Base-by-base conservation (phyloP, 139 green algal genomes). In the Picochlorum sp. region DNA sequence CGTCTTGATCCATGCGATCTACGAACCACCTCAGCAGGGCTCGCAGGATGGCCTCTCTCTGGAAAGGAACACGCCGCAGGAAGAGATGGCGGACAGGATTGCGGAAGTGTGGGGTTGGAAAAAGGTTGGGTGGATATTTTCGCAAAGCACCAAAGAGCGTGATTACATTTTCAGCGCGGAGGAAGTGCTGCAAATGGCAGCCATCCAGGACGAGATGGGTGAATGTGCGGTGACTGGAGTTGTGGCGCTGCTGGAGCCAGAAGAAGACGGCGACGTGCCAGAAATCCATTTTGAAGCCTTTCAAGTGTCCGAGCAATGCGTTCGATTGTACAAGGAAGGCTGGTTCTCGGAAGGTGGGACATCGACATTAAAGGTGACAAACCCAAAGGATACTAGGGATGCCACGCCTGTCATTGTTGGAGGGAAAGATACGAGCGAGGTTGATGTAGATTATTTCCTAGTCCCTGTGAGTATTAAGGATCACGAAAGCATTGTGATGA, bases 381-480 rank as follows among this genome's bases (percentile, higher is more conserved):
- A 88, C 50, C 80, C 80, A 23, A 77, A 84, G 68, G 84, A 94
- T 57, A 81, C 86, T 2, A 67, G 63, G 6, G 56, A 86, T 10
- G 71, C 86, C 58, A 20, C 72, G 50, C 81, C 89, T 0, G 77
- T 92, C 18, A 94, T 95, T 24, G 77, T 95, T 6, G 84, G 81
- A 49, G 85, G 81, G 55, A 96, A 93, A 76, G 94, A 98, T 59
- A 67, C 79, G 15, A 73, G 61, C 13, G 86, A 94, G 63, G 84
- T 96, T 9, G 94, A 99, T 76, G 96, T 94, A 71, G 92, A 99
- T 78, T 97, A 88, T 64, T 98, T 98, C 68, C 77, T 99, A 54
- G 78, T 90, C 49, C 80, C 92, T 1, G 79, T 96, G 28, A 81
- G 83, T 28, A 97, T 99, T 65, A 72, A 83, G 26, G 85, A 96